Base-by-base conservation (phyloP, 2,329 filamentous ascomycete species). In the Sporothrix schenckii region DNA sequence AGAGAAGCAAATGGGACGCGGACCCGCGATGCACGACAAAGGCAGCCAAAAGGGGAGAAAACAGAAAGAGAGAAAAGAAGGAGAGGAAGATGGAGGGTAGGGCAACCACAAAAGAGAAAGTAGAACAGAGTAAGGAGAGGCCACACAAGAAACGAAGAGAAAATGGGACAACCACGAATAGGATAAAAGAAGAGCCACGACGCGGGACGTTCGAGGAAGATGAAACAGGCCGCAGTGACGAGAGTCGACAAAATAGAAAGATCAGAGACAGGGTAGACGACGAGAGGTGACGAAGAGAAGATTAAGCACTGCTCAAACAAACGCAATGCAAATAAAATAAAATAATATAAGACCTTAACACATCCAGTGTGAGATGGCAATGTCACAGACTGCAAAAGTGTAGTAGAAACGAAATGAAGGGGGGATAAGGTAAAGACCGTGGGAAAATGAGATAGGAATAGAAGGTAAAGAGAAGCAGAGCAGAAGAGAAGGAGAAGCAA, bases 21-120 rank as follows among this genome's bases (percentile, higher is more conserved):
- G 69, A 68, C 68, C 70, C 72, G 65, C 60, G 68, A 66, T 63
- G 44, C 60, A 69, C 71, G 21, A 58, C 39, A 66, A 52, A 21
- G 44, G 54, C 19, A 67, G 52, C 41, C 13, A 50, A 27, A 65
- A 27, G 70, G 34, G 13, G 63, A 68, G 27, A 53, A 39, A 67
- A 54, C 66, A 4, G n/a, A 44, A 60, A 60, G 47, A 54, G 39
- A 54, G n/a, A 54, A 44, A 72, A 52, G 68, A 19, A 30, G 65
- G 47, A 30, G 54, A 66, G 63, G 60, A 50, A 39, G 65, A 69
- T 34, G 53, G 56, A 61, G 56, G 69, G 13, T 70, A 69, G 61
- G 60, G 63, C 68, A 56, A 47, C 68, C 66, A 70, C 72, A 66
- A 66, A 61, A 70, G 53, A 44, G 52, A 71, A 66, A 66, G 58